Evolutionary conservation across 768 basidiomycete genomes (phyloP), one percentile per base, ranked within the genome.

Genomic region (Aureoboletus auriporus): DNA sequence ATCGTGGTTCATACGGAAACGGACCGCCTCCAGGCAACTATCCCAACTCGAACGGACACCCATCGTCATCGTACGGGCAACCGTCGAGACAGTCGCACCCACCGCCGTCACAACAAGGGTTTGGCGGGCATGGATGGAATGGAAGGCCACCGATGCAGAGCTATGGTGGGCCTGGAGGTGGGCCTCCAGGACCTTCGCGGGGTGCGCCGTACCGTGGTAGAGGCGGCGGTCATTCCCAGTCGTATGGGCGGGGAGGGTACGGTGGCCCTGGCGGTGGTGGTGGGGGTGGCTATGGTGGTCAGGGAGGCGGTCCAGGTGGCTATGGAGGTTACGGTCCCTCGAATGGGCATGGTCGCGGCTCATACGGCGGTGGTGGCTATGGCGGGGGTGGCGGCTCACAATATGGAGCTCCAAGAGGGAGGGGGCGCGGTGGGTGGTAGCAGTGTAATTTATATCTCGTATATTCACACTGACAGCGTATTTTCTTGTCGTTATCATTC

Each of bases 391-490:
- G 63, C 27, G 49, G 56, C 10, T 31, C 56, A 40, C 54, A 56
- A 20, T 39, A 71, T 42, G 67, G 60, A 42, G 35, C 57, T 30
- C 52, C 67, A 4, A 58, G 79, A 47, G 78, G 78, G 27, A 69
- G 81, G 57, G 82, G 78, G 9, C 70, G 80, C 34, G 75, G 76
- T 39, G 65, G 69, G 23, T 74, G 77, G 66, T 65, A 57, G 51
- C 8, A 14, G 11, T 69, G 60, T 73, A 70, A 69, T 42, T 56
- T 59, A 61, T 56, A 14, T 29, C 34, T 34, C 51, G 57, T 55
- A 61, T 65, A 54, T 55, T 52, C 27, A 12, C 33, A 38, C 39
- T 50, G 39, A 55, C 20, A 23, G 20, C 20, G 20, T 23, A 23
- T 23, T 31, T 9, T 52, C 16, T 42, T n/a, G 29, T n/a, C n/a